Conservation (phyloP, 192 early-diverging fungal genomes). For the Phlyctochytrium planicorne region DNA sequence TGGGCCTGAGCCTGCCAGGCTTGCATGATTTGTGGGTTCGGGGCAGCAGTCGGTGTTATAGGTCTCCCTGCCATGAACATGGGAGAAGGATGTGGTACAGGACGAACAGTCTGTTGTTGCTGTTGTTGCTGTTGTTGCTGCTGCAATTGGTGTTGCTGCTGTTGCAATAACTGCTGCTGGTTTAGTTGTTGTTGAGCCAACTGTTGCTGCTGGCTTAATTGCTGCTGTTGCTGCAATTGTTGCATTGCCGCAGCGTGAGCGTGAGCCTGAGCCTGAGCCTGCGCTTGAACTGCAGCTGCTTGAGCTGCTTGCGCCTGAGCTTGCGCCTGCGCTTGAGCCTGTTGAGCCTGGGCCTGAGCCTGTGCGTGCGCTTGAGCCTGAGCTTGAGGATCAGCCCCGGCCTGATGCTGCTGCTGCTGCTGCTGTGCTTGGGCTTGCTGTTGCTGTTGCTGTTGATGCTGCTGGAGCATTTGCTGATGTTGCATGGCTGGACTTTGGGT, state of each 20-base stretch:
- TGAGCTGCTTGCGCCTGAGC: conserved; percentile 38
- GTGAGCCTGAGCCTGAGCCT: neutral
- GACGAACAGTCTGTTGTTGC: neutral
- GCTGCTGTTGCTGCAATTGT: conserved; percentile 3
- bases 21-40: neutral
- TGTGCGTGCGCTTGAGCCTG: conserved; percentile 40
- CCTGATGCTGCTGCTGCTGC: conserved; percentile 26
- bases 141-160: conserved; percentile 1
- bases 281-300: neutral
- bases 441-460: conserved; percentile 7
- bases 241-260: neutral
- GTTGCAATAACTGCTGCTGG: neutral
- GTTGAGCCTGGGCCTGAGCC: conserved; percentile 38
- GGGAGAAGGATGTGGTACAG: neutral
- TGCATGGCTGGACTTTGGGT: conserved; percentile 30
- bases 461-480: conserved; percentile 23
- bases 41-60: neutral
- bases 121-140: neutral
- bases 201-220: neutral
- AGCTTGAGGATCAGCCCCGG: conserved; percentile 42
- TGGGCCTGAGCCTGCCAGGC: conserved; percentile 30
- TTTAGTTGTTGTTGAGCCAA: neutral
- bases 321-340: conserved; percentile 36
- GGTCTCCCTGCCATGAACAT: neutral
- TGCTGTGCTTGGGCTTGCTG: conserved; percentile 14